These are phyloP conservation scores for Zoysia pacifica DNA, from an alignment of 176 grass and related monocot species.

Conservation along the genomic window DNA sequence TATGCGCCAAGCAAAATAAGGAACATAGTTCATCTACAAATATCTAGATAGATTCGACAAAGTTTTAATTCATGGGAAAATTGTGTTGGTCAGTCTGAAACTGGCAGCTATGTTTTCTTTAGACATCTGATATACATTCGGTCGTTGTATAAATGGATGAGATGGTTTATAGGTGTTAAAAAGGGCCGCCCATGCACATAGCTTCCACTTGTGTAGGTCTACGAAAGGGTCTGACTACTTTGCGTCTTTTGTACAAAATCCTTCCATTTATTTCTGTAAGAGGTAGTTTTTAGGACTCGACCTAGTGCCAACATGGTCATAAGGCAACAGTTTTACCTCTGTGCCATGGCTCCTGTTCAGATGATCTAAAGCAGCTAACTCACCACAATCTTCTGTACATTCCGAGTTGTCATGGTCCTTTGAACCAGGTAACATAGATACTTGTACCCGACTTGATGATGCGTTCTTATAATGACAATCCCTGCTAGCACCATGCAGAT, in stretches of 20 bases:
- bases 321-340: too few species aligned
- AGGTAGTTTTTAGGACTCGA: too few species aligned
- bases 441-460: not conserved
- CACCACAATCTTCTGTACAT: slow-evolving; percentile 13
- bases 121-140: not conserved
- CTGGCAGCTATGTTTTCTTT: not conserved
- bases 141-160: slow-evolving; percentile 8
- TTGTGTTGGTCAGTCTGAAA: not conserved
- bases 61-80: not conserved
- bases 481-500: slow-evolving; percentile 4
- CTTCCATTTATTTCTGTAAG: too few species aligned
- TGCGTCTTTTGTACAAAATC: too few species aligned
- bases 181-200: too few species aligned
- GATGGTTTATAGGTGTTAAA: not conserved
- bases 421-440: slow-evolving; percentile 16
- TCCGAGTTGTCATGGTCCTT: slow-evolving; percentile 17
- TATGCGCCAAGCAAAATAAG: slow-evolving; percentile 12
- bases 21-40: not conserved
- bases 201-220: too few species aligned
- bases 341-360: too few species aligned
- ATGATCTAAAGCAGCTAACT: slow-evolving; percentile 7
- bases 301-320: too few species aligned
- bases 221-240: too few species aligned
- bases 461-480: slow-evolving; percentile 16
- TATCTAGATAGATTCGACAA: slow-evolving; percentile 11